Evolutionary conservation across 1,139 yeast genomes (phyloP).

Genomic region (Saccharomycopsis hybrid): DNA sequence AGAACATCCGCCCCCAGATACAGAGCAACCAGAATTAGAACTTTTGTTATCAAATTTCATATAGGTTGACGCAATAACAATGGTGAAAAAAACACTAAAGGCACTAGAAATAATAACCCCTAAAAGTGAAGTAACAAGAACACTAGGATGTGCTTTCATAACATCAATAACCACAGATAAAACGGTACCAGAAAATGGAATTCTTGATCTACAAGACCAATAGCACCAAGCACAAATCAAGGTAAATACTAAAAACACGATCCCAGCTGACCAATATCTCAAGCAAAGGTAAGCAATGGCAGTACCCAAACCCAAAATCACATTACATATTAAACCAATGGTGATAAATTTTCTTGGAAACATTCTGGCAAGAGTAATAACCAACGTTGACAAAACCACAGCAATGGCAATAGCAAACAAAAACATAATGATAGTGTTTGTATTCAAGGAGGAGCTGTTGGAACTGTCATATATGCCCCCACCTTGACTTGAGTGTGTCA

Average conservation of each 20-base stretch:
- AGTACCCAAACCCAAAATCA: constrained; percentile 67
- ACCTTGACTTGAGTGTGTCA: constrained; percentile 52
- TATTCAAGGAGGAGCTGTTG: constrained; percentile 55
- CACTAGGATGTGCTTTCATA: constrained; percentile 64
- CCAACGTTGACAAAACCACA: constrained; percentile 48
- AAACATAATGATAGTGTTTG: constrained; percentile 68
- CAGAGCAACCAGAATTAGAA: constrained; percentile 41
- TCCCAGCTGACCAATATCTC: constrained; percentile 70
- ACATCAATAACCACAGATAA: constrained; percentile 70
- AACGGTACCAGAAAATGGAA: constrained; percentile 69
- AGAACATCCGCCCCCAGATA: constrained; percentile 62
- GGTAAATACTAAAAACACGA: constrained; percentile 64
- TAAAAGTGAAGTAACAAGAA: constrained; percentile 52
- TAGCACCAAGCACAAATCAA: constrained; percentile 62
- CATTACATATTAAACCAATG: constrained; percentile 61
- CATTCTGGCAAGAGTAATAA: constrained; percentile 54
- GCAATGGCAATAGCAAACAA: constrained; percentile 63
- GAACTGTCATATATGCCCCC: constrained; percentile 53
- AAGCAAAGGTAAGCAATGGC: constrained; percentile 62
- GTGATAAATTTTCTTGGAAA: constrained; percentile 66
- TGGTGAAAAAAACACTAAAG: constrained; percentile 58
- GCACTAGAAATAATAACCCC: constrained; percentile 64
- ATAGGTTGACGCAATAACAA: constrained; percentile 67
- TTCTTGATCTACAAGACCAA: constrained; percentile 66
- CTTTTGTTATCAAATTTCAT: constrained; percentile 57